Base-by-base conservation (phyloP, 345 rosid species). In the Conringia planisiliqua region DNA sequence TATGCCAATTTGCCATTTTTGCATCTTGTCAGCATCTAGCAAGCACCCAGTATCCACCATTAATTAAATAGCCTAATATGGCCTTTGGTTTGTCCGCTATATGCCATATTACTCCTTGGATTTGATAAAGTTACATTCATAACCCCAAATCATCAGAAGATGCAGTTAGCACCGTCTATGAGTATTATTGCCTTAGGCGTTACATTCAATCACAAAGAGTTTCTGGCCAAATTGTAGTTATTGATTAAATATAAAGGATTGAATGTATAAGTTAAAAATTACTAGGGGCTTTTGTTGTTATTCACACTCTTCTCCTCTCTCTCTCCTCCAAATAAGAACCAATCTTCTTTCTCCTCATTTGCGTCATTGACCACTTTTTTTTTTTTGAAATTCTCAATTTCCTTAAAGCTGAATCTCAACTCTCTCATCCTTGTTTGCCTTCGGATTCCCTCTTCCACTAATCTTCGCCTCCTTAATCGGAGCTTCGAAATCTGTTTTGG, bases 391-490 rank as follows among this genome's bases (percentile, higher is more conserved):
- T 57, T 77, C 63, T 57, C 47, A 47, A 75, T 42, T 58, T 33
- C 44, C 10, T 18, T 0, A 50, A 2, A 8, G 38, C 65, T 59
- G 47, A 66, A 61, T 69, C 80, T 72, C 43, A 6, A 29, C 12
- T 68, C 50, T 55, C 58, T 38, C 47, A 5, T 62, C 55, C 1
- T 7, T 30, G 2, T 10, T 36, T 10, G 44, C 56, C 40, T 44
- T 59, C 17, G 52, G 61, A 48, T 61, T 55, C 43, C 51, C 60
- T 69, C 71, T 38, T 71, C 77, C 81, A 65, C 77, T n/a, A 50
- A 77, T 47, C 59, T 16, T n/a, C 18, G 54, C 54, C 77, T 57
- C 56, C 52, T 66, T 64, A 46, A 76, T 72, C 71, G 81, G 77
- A 62, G 67, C 76, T 71, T 57, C n/a, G 29, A 64, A 33, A 62